Conservation (phyloP, 257 asterid genomes). For the Gardenia jasminoides region DNA sequence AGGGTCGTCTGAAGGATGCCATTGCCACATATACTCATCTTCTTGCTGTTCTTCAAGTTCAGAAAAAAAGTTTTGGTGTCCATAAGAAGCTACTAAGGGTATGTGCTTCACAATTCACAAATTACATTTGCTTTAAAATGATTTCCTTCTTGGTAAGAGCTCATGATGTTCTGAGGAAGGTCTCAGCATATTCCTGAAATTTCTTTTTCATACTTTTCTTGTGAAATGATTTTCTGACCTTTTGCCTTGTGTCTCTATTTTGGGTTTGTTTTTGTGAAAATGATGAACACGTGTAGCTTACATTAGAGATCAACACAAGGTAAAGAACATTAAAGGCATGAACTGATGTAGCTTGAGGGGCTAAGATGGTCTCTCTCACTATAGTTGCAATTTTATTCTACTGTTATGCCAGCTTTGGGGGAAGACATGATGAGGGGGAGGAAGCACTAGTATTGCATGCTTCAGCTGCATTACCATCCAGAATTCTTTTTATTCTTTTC, state of each 20-base stretch:
- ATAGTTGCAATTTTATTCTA: background rate
- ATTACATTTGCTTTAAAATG: background rate
- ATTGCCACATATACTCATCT: conserved; percentile 70
- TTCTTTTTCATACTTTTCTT: background rate
- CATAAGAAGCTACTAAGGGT: conserved; percentile 55
- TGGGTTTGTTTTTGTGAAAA: background rate
- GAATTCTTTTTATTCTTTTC: too few relatives aligned
- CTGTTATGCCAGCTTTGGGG: background rate
- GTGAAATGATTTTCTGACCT: background rate
- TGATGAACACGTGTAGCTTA: background rate
- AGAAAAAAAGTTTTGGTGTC: conserved; percentile 51
- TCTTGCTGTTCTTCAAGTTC: conserved; percentile 88
- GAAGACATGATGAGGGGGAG: background rate
- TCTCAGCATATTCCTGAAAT: background rate
- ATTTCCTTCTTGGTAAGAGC: background rate
- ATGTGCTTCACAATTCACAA: conserved; percentile 10
- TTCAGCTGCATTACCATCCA: background rate
- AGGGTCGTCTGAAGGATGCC: conserved; percentile 54
- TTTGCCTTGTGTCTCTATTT: background rate
- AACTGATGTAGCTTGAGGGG: background rate
- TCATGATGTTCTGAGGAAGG: background rate
- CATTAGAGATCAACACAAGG: background rate
- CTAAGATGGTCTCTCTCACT: background rate
- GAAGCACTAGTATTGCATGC: background rate
- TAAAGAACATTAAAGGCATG: background rate